Conservation (phyloP, 306 rosid genomes). For the Corylus heterophylla region DNA sequence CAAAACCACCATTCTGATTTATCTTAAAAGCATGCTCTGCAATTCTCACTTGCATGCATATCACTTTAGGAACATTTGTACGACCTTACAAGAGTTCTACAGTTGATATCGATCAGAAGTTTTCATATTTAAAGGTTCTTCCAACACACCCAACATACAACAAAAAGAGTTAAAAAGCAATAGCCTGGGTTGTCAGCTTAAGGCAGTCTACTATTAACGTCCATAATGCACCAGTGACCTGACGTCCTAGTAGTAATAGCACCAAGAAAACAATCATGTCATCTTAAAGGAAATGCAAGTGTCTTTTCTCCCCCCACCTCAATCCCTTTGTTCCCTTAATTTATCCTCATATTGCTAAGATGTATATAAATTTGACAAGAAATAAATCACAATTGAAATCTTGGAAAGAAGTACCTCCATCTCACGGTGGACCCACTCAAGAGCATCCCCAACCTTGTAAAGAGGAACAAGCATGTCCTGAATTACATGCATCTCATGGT, state of each 20-base stretch:
- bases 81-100: background rate
- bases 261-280: background rate
- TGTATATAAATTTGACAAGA: background rate
- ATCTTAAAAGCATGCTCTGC: background rate
- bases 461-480: conserved; percentile 97
- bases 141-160: background rate
- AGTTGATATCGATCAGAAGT: background rate
- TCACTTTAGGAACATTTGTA: background rate
- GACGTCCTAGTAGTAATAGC: background rate
- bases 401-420: conserved; percentile 74
- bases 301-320: background rate
- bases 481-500: conserved; percentile 94
- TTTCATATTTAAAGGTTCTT: background rate
- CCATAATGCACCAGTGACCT: background rate
- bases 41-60: background rate
- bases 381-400: background rate
- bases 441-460: conserved; percentile 90
- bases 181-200: background rate
- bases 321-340: background rate
- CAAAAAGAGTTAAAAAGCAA: background rate
- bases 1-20: background rate
- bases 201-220: background rate
- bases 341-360: background rate
- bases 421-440: conserved; percentile 90
- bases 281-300: background rate